Evolutionary conservation across 2,329 filamentous ascomycete species (phyloP).

Genomic region (Aspergillus flavus): DNA sequence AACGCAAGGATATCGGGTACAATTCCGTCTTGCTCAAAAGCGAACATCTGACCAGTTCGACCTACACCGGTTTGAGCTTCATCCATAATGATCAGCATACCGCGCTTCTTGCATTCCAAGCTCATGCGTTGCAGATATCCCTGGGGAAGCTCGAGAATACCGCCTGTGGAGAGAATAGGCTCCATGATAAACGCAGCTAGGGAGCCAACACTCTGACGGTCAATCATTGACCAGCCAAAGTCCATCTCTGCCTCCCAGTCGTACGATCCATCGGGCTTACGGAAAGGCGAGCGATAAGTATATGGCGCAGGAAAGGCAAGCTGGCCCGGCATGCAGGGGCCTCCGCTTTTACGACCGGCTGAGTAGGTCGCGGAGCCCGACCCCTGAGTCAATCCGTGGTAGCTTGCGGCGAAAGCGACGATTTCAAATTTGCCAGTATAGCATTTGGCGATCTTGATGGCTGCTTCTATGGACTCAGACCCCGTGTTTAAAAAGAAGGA

Average conservation of each 20-base stretch:
- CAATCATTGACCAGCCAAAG: slow-evolving; percentile 64
- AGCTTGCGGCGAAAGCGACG: slow-evolving; percentile 61
- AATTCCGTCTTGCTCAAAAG: slow-evolving; percentile 55
- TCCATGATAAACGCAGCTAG: slow-evolving; percentile 66
- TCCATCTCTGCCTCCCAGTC: slow-evolving; percentile 68
- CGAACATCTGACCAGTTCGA: slow-evolving; percentile 61
- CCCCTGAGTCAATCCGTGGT: slow-evolving; percentile 63
- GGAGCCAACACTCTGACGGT: slow-evolving; percentile 61
- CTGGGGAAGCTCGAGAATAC: slow-evolving; percentile 61
- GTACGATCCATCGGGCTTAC: slow-evolving; percentile 60
- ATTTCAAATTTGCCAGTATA: slow-evolving; percentile 68
- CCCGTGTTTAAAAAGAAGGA: slow-evolving; percentile 63
- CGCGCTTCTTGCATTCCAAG: slow-evolving; percentile 55
- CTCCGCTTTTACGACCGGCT: slow-evolving; percentile 23
- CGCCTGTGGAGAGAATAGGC: slow-evolving; percentile 61
- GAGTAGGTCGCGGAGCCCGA: slow-evolving; percentile 52
- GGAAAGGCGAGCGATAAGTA: slow-evolving; percentile 64
- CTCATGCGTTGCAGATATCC: slow-evolving; percentile 63
- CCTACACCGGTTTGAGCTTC: slow-evolving; percentile 64
- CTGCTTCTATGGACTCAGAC: slow-evolving; percentile 62
- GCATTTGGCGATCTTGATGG: slow-evolving; percentile 65
- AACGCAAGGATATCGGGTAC: slow-evolving; percentile 63
- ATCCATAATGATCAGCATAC: slow-evolving; percentile 62
- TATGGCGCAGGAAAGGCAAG: slow-evolving; percentile 63
- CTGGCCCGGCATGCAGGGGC: slow-evolving; percentile 55